These are phyloP conservation scores for Ceratocystiopsis minuta DNA, from an alignment of 2,329 filamentous ascomycete species.

Conservation along the genomic window DNA sequence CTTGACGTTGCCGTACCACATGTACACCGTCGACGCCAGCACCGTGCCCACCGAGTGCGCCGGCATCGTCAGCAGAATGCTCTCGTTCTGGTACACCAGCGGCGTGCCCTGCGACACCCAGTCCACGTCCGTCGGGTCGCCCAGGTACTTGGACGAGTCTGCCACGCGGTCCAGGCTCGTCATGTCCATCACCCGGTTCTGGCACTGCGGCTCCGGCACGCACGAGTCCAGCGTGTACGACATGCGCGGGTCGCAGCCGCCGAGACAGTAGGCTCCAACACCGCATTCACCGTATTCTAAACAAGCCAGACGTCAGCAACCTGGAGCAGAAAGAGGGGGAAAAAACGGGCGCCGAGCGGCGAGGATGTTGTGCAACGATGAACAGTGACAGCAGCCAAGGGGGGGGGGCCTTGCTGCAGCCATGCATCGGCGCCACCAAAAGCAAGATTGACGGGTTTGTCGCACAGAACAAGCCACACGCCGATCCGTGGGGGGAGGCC, in stretches of 20 bases:
- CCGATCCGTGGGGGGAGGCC: no score
- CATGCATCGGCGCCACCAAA: no score
- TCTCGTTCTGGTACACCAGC: constrained; percentile 41
- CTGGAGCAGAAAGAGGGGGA: no score
- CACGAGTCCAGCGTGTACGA: constrained; percentile 75
- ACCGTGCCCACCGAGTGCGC: constrained; percentile 72
- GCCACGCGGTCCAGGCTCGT: constrained; percentile 50
- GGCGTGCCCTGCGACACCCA: constrained; percentile 80
- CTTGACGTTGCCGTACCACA: constrained; percentile 94
- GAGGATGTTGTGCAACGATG: background rate
- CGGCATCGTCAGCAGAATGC: constrained; percentile 76
- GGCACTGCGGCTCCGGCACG: constrained; percentile 65
- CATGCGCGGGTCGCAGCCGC: constrained; percentile 78
- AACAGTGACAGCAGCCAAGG: background rate
- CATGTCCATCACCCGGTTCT: constrained; percentile 57
- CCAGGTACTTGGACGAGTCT: constrained; percentile 67
- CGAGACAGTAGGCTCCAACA: constrained; percentile 85
- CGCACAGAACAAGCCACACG: no score
- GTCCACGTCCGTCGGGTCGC: constrained; percentile 60
- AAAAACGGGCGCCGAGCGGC: background rate
- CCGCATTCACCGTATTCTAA: constrained; percentile 85
- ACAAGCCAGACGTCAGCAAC: constrained; percentile 1
- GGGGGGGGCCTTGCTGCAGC: no score
- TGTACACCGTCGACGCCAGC: constrained; percentile 64
- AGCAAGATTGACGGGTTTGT: no score